These are phyloP conservation scores for Metschnikowia corniflorae DNA, from an alignment of 805 yeast genomes.

Conservation along the genomic window DNA sequence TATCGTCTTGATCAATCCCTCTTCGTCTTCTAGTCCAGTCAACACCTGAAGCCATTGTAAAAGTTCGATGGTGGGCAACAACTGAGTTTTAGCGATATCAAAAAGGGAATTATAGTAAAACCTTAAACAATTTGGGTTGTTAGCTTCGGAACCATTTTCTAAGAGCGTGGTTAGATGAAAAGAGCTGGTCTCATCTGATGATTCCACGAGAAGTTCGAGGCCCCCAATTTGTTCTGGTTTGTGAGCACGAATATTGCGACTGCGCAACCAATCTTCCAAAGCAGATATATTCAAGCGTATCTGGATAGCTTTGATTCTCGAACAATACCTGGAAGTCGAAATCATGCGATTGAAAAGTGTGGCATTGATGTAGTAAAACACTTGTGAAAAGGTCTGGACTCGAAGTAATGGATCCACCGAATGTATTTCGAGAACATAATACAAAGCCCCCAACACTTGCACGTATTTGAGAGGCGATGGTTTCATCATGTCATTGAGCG, in stretches of 20 bases:
- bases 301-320: slow-evolving; percentile 85
- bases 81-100: slow-evolving; percentile 60
- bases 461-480: slow-evolving; percentile 87
- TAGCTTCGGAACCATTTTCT: slow-evolving; percentile 17
- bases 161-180: slow-evolving; percentile 24
- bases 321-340: slow-evolving; percentile 61
- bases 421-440: slow-evolving; percentile 79
- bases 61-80: slow-evolving; percentile 71
- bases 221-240: slow-evolving; percentile 33
- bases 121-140: slow-evolving; percentile 46
- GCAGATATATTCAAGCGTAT: slow-evolving; percentile 81
- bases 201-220: slow-evolving; percentile 20
- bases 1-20: slow-evolving; percentile 53
- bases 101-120: slow-evolving; percentile 65
- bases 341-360: slow-evolving; percentile 71
- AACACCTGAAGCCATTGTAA: slow-evolving; percentile 90
- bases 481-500: slow-evolving; percentile 70
- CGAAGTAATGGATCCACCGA: slow-evolving; percentile 74
- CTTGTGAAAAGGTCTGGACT: slow-evolving; percentile 73
- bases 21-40: slow-evolving; percentile 65
- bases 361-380: slow-evolving; percentile 73
- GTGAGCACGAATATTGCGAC: slow-evolving; percentile 49
- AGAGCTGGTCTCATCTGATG: not conserved
- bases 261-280: slow-evolving; percentile 90
- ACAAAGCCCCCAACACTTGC: slow-evolving; percentile 83